Percentiles rank a stretch among this genome's conserved stretches.
phyloP scores from a whole-genome alignment of 495 filamentous ascomycete species.

The Daldinia grandis region DNA sequence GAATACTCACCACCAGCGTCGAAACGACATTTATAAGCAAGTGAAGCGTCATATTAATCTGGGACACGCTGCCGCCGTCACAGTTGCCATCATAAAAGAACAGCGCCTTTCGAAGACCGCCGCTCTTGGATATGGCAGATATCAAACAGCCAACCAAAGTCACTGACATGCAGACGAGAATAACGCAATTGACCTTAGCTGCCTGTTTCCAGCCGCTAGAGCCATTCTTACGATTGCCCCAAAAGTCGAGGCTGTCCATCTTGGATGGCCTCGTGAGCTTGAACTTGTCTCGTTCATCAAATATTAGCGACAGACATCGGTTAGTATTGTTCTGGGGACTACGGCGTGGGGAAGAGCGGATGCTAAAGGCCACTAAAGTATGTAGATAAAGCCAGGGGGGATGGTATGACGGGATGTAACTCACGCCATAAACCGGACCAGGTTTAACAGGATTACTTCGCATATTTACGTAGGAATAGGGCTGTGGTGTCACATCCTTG shows the following conservation, averaged over 20 bases:
- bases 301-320: not conserved
- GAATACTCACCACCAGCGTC: constrained; percentile 39
- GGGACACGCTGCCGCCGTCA: constrained; percentile 18
- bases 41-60: constrained; percentile 32
- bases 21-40: constrained; percentile 37
- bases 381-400: not conserved
- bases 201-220: constrained; percentile 37
- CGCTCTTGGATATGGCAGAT: constrained; percentile 11
- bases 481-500: not conserved
- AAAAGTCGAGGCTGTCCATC: constrained; percentile 28
- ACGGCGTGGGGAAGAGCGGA: not conserved
- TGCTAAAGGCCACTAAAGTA: not conserved
- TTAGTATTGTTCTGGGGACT: not conserved
- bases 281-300: not conserved
- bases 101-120: constrained; percentile 12
- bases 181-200: constrained; percentile 36
- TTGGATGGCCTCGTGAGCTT: not conserved
- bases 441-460: not conserved
- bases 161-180: constrained; percentile 30
- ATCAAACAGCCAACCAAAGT: constrained; percentile 18
- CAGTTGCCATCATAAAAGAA: constrained; percentile 34
- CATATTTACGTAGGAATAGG: not conserved
- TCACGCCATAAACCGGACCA: not conserved
- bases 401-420: too few species aligned
- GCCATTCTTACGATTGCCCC: not conserved